A percentile compares a stretch with the other conserved stretches of the same genome.
Conservation (phyloP, 345 rosid genomes). For the Sonneratia caseolaris region DNA sequence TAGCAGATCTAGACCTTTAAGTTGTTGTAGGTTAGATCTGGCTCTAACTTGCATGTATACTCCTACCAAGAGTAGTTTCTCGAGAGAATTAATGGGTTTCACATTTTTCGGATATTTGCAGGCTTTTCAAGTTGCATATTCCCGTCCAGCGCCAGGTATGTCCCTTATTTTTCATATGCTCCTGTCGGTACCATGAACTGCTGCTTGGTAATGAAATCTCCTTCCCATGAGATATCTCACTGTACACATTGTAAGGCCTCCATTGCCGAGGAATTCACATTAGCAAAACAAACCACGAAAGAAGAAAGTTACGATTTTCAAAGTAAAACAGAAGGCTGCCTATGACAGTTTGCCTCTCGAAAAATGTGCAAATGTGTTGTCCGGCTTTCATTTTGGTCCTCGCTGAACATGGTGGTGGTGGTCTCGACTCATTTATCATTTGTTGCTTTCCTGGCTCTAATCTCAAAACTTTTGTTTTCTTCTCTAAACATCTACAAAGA, state of each 20-base stretch:
- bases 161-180: background rate
- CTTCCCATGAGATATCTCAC: background rate
- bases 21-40: background rate
- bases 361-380: background rate
- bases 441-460: background rate
- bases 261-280: background rate
- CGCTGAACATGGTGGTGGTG: background rate
- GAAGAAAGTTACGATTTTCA: background rate
- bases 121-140: conserved; percentile 32
- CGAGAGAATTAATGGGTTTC: background rate
- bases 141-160: conserved; percentile 40
- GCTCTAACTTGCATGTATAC: too few species aligned
- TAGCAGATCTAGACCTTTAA: background rate
- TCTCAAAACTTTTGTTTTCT: background rate
- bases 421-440: background rate
- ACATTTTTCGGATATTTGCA: conserved; percentile 11
- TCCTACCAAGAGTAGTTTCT: background rate
- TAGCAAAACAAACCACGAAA: background rate
- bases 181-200: background rate
- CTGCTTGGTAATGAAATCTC: background rate
- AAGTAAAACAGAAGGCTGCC: background rate
- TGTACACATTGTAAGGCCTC: background rate
- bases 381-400: background rate
- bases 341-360: too few species aligned
- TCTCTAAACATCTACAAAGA: background rate